Base-by-base conservation (phyloP, 2,329 filamentous ascomycete genomes). In the Xylaria sp. region DNA sequence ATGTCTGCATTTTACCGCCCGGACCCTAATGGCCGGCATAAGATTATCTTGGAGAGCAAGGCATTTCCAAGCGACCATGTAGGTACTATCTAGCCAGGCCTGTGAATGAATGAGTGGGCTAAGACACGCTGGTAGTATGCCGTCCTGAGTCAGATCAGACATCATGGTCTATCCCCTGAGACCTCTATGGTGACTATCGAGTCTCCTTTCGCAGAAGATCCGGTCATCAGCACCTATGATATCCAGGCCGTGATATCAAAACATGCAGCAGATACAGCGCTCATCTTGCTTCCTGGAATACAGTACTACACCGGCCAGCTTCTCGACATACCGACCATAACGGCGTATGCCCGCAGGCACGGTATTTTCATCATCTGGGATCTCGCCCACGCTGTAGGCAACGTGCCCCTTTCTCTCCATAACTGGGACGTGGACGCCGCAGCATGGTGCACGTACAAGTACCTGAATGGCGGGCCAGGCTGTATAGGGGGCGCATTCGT, bases 371-470 rank as follows among this genome's bases (percentile, higher is more conserved):
- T 93, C 45, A 91, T 92, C 57, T 95, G 92, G 92, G 92, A 95
- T 77, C 88, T 93, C 54, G 92, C 92, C 0, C 92, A 95, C 78
- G 92, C 92, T 3, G 90, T 86, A 17, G 92, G 92, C 19, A 95
- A 95, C 74, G 90, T 94, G 0, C 88, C 90, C 1, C 79, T 94
- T 21, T 81, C 85, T 61, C 84, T 95, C 8, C 91, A 93, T 76
- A 89, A 92, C 73, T 94, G 92, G 92, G 85, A 91, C 63, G 92
- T 94, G 48, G 92, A 95, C 77, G 93, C 82, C 1, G 92, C 92
- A 4, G 90, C 85, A 8, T 95, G 92, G 92, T 95, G 92, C 77
- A 90, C 87, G 67, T 95, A 95, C 82, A 95, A 95, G 79, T 95
- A 94, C 78, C 85, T 95, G 68, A 94, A 94, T 76, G 86, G 88